Evolutionary conservation across 495 filamentous ascomycete genomes (phyloP).

Genomic region (Tuber umbilicatum): DNA sequence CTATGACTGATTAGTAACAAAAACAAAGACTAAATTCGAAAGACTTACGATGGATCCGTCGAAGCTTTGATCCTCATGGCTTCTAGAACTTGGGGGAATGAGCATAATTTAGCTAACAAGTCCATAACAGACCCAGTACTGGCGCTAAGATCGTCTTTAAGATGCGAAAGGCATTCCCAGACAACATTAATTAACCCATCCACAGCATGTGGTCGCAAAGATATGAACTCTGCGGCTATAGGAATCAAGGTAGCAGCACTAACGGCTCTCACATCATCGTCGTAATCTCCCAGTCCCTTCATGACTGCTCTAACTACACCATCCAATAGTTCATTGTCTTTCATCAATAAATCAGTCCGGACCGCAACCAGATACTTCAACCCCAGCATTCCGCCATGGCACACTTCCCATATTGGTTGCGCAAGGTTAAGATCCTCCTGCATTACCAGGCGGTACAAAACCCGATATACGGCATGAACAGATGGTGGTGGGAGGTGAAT

Average conservation of each 20-base stretch:
- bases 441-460: constrained; percentile 85
- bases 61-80: constrained; percentile 89
- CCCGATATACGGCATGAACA: constrained; percentile 70
- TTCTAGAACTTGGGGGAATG: constrained; percentile 83
- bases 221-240: constrained; percentile 88
- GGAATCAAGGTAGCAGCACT: constrained; percentile 94
- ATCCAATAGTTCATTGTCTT: constrained; percentile 78
- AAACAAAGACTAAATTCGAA: background rate
- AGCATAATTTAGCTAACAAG: constrained; percentile 86
- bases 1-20: constrained; percentile 44
- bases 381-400: constrained; percentile 96
- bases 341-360: constrained; percentile 79
- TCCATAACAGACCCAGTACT: constrained; percentile 98
- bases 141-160: constrained; percentile 92
- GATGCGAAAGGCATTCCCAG: constrained; percentile 91
- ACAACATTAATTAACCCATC: constrained; percentile 82
- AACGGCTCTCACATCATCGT: constrained; percentile 94
- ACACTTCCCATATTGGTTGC: constrained; percentile 79
- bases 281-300: constrained; percentile 81
- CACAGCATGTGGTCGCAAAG: constrained; percentile 67
- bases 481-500: constrained; percentile 67
- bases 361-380: constrained; percentile 90
- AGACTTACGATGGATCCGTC: constrained; percentile 51
- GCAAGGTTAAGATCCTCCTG: constrained; percentile 68
- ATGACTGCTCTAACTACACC: constrained; percentile 87